Evolutionary conservation across 306 rosid genomes (phyloP).

Genomic region (Rosa chinensis): DNA sequence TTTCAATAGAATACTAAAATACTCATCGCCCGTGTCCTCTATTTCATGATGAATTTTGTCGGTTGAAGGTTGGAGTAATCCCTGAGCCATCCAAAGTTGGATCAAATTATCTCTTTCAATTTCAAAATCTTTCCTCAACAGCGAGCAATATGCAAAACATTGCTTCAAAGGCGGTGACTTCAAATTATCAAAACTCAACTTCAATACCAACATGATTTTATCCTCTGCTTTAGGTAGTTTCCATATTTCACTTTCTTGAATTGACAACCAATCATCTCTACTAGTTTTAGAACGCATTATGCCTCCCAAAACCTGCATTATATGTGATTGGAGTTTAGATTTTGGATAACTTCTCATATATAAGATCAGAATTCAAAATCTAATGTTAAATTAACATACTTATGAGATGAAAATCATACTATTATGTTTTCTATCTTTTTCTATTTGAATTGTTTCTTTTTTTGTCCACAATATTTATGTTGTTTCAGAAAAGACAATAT

Average conservation of each 20-base stretch:
- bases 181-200: constrained; percentile 19
- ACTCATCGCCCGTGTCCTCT: constrained; percentile 13
- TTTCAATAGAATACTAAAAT: not conserved
- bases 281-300: not conserved
- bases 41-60: not conserved
- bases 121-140: not conserved
- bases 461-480: too few relatives aligned
- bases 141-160: constrained; percentile 29
- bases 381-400: not conserved
- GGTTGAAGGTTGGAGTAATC: not conserved
- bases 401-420: too few relatives aligned
- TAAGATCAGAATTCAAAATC: not conserved
- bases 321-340: not conserved
- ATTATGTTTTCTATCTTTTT: too few relatives aligned
- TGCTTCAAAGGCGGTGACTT: constrained; percentile 4
- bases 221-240: not conserved
- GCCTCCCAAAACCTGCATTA: constrained; percentile 19
- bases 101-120: constrained; percentile 1
- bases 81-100: constrained; percentile 27
- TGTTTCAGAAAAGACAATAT: too few relatives aligned
- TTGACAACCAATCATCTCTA: not conserved
- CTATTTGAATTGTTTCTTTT: too few relatives aligned
- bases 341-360: too few relatives aligned
- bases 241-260: not conserved
- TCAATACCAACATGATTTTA: constrained; percentile 1